Evolutionary conservation across 1,284 basidiomycete genomes (phyloP), one percentile per base, ranked within the genome.

Genomic region (Ceratobasidium sp.): DNA sequence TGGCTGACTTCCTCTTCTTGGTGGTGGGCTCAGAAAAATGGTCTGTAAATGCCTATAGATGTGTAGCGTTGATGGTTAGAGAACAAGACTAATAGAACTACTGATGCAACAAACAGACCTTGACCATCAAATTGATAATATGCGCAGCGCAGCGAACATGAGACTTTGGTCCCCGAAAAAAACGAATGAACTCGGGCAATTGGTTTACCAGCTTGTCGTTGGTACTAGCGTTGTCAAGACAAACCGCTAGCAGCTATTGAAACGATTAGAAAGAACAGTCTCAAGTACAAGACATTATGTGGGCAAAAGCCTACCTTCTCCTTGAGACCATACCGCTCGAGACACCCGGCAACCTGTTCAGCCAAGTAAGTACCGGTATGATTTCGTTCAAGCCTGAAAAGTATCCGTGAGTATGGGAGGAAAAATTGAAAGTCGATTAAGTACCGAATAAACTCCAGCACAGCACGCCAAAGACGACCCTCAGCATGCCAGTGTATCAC

Each of bases 51-150:
- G 61, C 61, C 61, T 64, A 20, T 17, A 20, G 3, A 57, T 57
- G 9, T 42, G 6, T 17, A 62, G 3, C 59, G 3, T 40, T 3
- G 38, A 13, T 40, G 3, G 13, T 33, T 10, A 10, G 59, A 38
- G 17, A 42, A 40, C 1, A 5, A 38, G 26, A 13, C 26, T 20
- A 61, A 33, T 33, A 9, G 12, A 42, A 38, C 5, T 20, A 12
- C 9, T 3, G 26, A 57, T 20, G 13, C 20, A 62, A 33, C 12
- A 4, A 1, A 33, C 33, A 33, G 33, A 68, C 66, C 66, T 68
- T 68, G 7, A 56, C 66, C 12, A 68, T 68, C 20, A 68, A 33
- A 40, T 54, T 68, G n/a, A 68, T n/a, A 9, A 68, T n/a, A n/a
- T 68, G 66, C 28, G 66, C 66, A 23, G 48, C 48, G 28, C 66